phyloP scores from a whole-genome alignment of 2,329 filamentous ascomycete species.

The Apiospora arundinis region DNA sequence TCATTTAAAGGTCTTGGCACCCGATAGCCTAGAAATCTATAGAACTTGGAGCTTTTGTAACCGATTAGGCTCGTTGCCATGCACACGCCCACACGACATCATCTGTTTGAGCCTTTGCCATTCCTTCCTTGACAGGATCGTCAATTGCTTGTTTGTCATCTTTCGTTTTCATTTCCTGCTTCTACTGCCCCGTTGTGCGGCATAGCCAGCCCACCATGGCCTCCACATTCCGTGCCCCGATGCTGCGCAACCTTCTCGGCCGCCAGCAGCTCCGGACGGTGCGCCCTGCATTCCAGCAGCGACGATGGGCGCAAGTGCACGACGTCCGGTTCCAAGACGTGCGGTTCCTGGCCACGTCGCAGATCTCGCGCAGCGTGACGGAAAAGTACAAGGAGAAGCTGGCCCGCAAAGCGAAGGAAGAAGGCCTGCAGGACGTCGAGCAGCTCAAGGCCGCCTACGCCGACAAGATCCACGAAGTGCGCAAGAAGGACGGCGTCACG shows the following conservation, averaged over 20 bases:
- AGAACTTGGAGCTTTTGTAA: background rate
- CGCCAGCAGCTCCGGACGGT: slow-evolving; percentile 40
- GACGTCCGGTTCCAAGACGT: slow-evolving; percentile 85
- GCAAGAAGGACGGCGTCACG: slow-evolving; percentile 68
- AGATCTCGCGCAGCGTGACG: slow-evolving; percentile 68
- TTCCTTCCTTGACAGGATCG: background rate
- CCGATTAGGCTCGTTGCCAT: background rate
- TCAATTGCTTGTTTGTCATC: background rate
- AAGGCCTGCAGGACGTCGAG: slow-evolving; percentile 73
- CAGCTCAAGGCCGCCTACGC: slow-evolving; percentile 83
- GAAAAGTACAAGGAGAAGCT: slow-evolving; percentile 92
- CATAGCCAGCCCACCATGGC: background rate
- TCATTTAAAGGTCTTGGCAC: slow-evolving; percentile 4
- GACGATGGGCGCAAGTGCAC: slow-evolving; percentile 89
- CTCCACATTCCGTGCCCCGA: slow-evolving; percentile 23
- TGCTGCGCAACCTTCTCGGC: slow-evolving; percentile 54
- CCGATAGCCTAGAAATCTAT: slow-evolving; percentile 9
- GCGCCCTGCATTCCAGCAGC: slow-evolving; percentile 58
- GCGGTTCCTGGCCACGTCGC: slow-evolving; percentile 84
- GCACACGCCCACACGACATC: background rate
- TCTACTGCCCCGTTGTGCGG: background rate
- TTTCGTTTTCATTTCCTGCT: background rate
- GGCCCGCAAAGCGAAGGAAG: slow-evolving; percentile 76
- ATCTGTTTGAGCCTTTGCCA: background rate
- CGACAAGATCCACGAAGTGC: slow-evolving; percentile 78